phyloP scores from a whole-genome alignment of 306 rosid species.

The Sphenostylis stenocarpa region DNA sequence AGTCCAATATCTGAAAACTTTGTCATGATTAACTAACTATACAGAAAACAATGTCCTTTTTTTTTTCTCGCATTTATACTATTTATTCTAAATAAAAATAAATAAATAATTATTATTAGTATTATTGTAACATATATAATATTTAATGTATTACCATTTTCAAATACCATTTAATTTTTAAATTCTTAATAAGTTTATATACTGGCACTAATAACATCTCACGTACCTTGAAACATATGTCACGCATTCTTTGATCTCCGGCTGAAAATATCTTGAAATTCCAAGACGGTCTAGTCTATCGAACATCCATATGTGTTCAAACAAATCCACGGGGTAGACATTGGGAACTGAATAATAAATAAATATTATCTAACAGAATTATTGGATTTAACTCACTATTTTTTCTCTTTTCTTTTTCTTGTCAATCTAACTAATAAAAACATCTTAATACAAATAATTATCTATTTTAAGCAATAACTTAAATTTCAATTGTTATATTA shows the following conservation, averaged over 20 bases:
- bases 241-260: constrained; percentile 50
- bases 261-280: constrained; percentile 61
- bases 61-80: background rate
- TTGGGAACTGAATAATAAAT: constrained; percentile 57
- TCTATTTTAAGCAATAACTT: background rate
- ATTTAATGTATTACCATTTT: background rate
- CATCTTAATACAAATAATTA: background rate
- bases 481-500: background rate
- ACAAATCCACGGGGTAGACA: constrained; percentile 82
- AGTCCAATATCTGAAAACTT: constrained; percentile 61
- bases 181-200: background rate
- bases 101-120: too few relatives aligned
- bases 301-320: constrained; percentile 70
- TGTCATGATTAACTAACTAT: background rate
- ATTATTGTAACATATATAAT: too few relatives aligned
- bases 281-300: constrained; percentile 79
- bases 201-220: background rate
- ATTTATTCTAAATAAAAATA: too few relatives aligned
- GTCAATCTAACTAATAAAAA: background rate
- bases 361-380: background rate
- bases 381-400: background rate
- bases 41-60: background rate
- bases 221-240: constrained; percentile 57
- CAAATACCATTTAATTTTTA: background rate
- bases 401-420: background rate